Base-by-base conservation (phyloP, 768 basidiomycete species). In the Rhizopogon vinicolor region DNA sequence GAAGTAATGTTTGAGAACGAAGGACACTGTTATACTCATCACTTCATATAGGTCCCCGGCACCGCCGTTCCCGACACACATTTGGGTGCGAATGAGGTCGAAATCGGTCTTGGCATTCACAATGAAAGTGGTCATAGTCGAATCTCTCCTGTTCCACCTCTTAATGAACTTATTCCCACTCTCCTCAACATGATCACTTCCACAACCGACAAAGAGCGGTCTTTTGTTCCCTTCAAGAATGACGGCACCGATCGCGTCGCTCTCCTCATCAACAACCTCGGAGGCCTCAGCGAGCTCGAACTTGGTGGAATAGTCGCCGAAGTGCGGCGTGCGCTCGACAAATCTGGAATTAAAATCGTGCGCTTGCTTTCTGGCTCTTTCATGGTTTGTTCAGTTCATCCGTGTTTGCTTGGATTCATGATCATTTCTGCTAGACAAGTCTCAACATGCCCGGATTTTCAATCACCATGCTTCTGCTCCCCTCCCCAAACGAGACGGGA, bases 401-500 rank as follows among this genome's bases (percentile, higher is more conserved):
- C 39, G 51, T 8, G 25, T 35, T 37, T 19, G 44, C 46, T 41
- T 37, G 41, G 14, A 31, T 28, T 46, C 18, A 41, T 41, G 44
- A 59, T 33, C 14, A 35, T 29, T 57, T 45, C 7, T 43, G 62
- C 37, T 68, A 87, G 92, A 93, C 91, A 22, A 91, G 88, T 55
- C 79, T 96, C 60, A 94, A 93, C 70, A 93, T 94, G 90, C 90
- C 92, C 31, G 93, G 93, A 2, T 91, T 95, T 68, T 93, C 91
- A 14, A 74, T 96, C 57, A 89, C 91, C 1, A 77, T 93, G 16
- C 76, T 94, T 14, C 80, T 91, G 8, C 81, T 96, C 9, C 89
- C 93, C 0, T 65, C 72, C 31, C 48, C 71, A 44, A 58, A 72
- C 41, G 77, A 79, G 25, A 53, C 69, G 1, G 63, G 68, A 39